Evolutionary conservation across 257 asterid species (phyloP), one percentile per base, ranked within the genome.

Genomic region (Penstemon newberryi): DNA sequence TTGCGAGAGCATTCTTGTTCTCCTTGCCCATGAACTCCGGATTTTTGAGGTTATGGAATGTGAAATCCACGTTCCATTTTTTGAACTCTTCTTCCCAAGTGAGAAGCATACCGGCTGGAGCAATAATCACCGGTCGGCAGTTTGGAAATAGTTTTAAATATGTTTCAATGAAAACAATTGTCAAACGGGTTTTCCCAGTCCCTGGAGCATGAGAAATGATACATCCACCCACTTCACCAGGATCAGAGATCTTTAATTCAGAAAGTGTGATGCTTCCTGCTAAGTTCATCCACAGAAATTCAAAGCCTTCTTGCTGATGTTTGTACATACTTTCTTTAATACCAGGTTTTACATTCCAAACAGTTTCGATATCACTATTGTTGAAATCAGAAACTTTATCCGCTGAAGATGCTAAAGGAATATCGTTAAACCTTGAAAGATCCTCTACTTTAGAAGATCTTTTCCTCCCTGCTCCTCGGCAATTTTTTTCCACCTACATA

Each of bases 121-220:
- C 75, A 7, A 88, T 82, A 5, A 88, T 81, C 49, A 88, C 40
- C 0, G 90, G 92, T 36, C 71, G 67, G 62, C 85, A 78, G 57
- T 74, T 25, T 0, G 90, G 92, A 52, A 80, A 88, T 37, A 80
- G 3, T 40, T 63, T 84, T 7, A 85, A 37, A 60, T 85, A 88
- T 0, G 87, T 79, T 15, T 80, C 84, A 4, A 86, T 13, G 66
- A 88, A 86, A 4, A 77, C 79, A 1, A 88, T 77, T 7, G 87
- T 78, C 65, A 88, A 43, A 7, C 84, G 88, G 4, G 88, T 77
- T 78, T 88, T 88, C 9, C 96, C 90, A 3, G 92, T 86, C 45
- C 92, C 90, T 3, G 90, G 96, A n/a, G 92, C 92, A 58, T 86
- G 96, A 15, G 89, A 86, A 56, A 82, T 88, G 41, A 88, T 88